phyloP scores from a whole-genome alignment of 2,329 filamentous ascomycete genomes.

The Pyrenophora teres region DNA sequence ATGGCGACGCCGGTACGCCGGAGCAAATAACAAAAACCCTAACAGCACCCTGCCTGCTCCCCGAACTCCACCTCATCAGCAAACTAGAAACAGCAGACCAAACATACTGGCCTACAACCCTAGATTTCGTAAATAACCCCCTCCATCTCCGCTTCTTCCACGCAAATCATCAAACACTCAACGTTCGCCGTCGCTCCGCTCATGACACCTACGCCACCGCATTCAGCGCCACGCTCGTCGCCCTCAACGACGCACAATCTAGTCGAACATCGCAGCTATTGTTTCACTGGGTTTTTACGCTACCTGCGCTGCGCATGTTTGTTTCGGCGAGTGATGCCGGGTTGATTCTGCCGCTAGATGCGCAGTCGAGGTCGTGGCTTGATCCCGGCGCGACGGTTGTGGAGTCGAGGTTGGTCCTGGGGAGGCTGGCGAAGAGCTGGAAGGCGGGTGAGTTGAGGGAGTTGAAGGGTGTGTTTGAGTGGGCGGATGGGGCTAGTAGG shows the following conservation, averaged over 20 bases:
- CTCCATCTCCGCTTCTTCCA: constrained; percentile 65
- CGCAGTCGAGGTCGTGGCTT: constrained; percentile 53
- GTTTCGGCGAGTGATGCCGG: constrained; percentile 63
- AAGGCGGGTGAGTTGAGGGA: constrained; percentile 58
- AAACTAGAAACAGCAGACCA: constrained; percentile 66
- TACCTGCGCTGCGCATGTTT: constrained; percentile 57
- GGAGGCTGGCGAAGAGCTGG: constrained; percentile 54
- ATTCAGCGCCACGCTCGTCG: constrained; percentile 77
- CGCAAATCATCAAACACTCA: constrained; percentile 69
- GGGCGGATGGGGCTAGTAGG: constrained; percentile 58
- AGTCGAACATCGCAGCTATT: constrained; percentile 49
- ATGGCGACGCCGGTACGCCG: too few relatives aligned
- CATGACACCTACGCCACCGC: constrained; percentile 62
- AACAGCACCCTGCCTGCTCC: constrained; percentile 62
- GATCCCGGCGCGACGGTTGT: constrained; percentile 65
- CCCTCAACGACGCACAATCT: constrained; percentile 66
- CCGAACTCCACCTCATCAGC: constrained; percentile 67
- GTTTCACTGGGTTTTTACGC: constrained; percentile 75
- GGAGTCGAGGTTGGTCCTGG: constrained; percentile 72
- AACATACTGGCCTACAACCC: constrained; percentile 78
- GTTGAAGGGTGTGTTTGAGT: constrained; percentile 66
- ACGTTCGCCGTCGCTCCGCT: constrained; percentile 68
- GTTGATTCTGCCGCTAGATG: constrained; percentile 48
- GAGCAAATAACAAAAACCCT: constrained; percentile 32
- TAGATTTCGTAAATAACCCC: constrained; percentile 72